Evolutionary conservation across 2,329 filamentous ascomycete genomes (phyloP), one percentile per base, ranked within the genome.

Genomic region (Exophiala phaeomuriformis): DNA sequence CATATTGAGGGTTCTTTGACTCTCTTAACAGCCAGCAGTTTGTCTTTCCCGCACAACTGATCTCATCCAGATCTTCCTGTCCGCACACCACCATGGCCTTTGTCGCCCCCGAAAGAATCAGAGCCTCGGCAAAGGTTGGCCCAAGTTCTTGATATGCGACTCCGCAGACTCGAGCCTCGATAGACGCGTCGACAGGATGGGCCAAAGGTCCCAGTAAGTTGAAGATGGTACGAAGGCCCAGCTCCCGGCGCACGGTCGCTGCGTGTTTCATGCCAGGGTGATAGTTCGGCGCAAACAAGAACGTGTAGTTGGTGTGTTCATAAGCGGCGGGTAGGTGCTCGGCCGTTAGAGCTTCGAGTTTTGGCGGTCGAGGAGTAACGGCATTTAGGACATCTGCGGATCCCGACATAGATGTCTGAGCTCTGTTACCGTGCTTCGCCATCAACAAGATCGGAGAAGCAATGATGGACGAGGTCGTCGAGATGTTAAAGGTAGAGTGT

Each of bases 401-500:
- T 49, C 93, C 93, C 2, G 91, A 97, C 66, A 93, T 90, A 51
- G 90, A 96, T 2, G 93, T 97, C 51, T 90, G 93, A 40, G 93
- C 90, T 62, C 86, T 85, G 76, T 98, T 98, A 60, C 93, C 93
- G 72, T 98, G 93, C 74, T 98, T 98, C 61, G 87, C 88, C 53
- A 95, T 79, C 64, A 94, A 78, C 35, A 98, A 80, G 30, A 94
- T 76, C 3, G 90, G 83, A 4, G 90, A 94, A 44, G 88, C 89
- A 46, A 98, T 76, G 66, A 98, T 96, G 12, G 90, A 95, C 2
- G 93, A 83, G 4, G 93, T 95, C 3, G 93, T 98, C 63, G 86
- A 93, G 68, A 98, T 91, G 71, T 98, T 98, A 82, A 95, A 98
- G 33, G 93, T 98, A 70, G 95, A 89, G 77, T 97, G 90, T 19